A percentile compares a stretch with the other conserved stretches of the same genome.
Evolutionary conservation across 2,329 filamentous ascomycete species (phyloP).

Genomic region (Venturia pyrina): DNA sequence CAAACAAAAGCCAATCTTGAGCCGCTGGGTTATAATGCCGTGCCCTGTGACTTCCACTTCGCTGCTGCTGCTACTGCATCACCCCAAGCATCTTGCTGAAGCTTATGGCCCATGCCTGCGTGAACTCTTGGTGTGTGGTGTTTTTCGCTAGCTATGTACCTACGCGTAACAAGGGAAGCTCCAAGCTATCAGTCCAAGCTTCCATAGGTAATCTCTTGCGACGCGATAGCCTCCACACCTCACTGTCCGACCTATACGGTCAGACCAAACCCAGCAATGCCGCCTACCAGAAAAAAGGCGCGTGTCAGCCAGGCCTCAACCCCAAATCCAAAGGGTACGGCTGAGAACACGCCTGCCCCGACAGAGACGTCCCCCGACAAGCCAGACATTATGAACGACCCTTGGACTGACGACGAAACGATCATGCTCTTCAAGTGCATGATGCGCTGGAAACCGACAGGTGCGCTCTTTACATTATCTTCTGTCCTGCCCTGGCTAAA

Average conservation of each 20-base stretch:
- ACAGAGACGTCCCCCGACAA: conserved; percentile 43
- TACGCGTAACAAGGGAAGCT: not conserved
- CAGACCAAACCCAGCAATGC: conserved; percentile 39
- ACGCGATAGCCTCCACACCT: not conserved
- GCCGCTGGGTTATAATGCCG: not conserved
- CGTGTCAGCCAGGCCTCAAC: conserved; percentile 49
- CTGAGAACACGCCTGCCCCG: conserved; percentile 20
- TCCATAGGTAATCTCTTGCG: not conserved
- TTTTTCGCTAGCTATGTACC: not conserved
- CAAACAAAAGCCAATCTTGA: not conserved
- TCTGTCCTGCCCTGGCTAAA: not conserved
- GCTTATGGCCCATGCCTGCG: not conserved
- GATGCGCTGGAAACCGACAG: conserved; percentile 93
- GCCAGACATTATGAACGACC: conserved; percentile 43
- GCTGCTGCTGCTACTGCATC: no score
- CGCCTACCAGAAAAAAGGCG: conserved; percentile 59
- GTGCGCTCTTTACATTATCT: conserved; percentile 35
- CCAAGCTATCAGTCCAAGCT: not conserved
- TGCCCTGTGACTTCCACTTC: no score
- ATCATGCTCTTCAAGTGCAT: conserved; percentile 87
- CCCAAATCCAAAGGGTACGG: conserved; percentile 34
- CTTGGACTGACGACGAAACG: conserved; percentile 94
- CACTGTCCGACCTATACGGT: not conserved
- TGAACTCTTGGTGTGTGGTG: not conserved
- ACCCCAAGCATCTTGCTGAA: not conserved